Percentiles rank a stretch among this genome's conserved stretches.
Conservation (phyloP, 2,329 filamentous ascomycete genomes). For the Diaporthe sp. region DNA sequence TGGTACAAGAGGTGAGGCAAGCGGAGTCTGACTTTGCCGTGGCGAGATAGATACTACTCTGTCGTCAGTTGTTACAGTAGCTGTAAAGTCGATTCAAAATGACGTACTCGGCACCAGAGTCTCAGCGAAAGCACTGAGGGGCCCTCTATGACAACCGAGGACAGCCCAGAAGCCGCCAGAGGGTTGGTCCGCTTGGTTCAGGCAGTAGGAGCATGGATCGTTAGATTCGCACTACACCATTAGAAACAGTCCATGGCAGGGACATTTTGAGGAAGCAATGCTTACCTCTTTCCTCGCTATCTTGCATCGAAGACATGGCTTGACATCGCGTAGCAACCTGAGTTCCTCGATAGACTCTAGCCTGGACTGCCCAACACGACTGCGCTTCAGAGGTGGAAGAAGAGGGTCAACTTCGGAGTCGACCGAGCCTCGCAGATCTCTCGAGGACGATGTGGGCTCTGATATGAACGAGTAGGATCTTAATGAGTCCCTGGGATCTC, state of each 20-base stretch:
- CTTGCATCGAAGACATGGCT: conserved; percentile 67
- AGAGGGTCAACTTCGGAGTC: conserved; percentile 66
- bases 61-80: conserved; percentile 27
- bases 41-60: conserved; percentile 62
- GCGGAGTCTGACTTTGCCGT: conserved; percentile 63
- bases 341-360: conserved; percentile 72
- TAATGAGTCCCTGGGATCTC: conserved; percentile 58
- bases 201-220: conserved; percentile 64
- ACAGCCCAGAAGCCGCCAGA: conserved; percentile 61
- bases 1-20: conserved; percentile 64
- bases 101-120: conserved; percentile 64
- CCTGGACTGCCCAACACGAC: conserved; percentile 65
- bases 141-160: conserved; percentile 66
- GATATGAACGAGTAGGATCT: conserved; percentile 57
- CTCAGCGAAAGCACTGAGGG: conserved; percentile 62
- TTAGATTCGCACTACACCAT: conserved; percentile 64
- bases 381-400: conserved; percentile 68
- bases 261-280: conserved; percentile 6
- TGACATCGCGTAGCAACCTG: conserved; percentile 61
- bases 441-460: conserved; percentile 50
- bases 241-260: conserved; percentile 43
- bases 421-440: conserved; percentile 54
- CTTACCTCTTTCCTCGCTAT: conserved; percentile 62
- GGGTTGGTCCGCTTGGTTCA: conserved; percentile 54
- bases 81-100: not conserved